Evolutionary conservation across 1,284 basidiomycete species (phyloP), one percentile per base, ranked within the genome.

Genomic region (Uromyces viciae-fabae): DNA sequence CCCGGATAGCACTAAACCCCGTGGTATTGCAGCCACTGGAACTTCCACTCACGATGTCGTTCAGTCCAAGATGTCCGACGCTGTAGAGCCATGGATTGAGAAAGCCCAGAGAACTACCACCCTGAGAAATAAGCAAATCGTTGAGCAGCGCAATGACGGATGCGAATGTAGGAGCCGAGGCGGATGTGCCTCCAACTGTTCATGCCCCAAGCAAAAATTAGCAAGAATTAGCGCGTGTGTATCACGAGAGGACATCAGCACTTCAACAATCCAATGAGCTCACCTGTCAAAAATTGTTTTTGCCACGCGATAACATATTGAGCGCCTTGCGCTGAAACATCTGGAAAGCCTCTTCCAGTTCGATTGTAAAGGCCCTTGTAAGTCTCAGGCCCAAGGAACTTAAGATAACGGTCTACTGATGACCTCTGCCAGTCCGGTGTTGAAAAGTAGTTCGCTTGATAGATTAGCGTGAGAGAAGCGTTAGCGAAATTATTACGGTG

Each of bases 131-230:
- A 22, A 88, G 87, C 17, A 87, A 87, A 82, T 90, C 89, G 84
- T 91, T 91, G 40, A 91, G 84, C 83, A 90, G 85, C 0, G 89
- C 87, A 66, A 91, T 85, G 76, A 90, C 86, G 9, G 87, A 85
- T 14, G 88, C 88, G 82, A 90, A 86, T 3, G 89, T 88, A 0
- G 90, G 90, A 14, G 88, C 84, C 3, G 89, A 87, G 1, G 89
- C 89, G 28, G 89, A 89, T 14, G 90, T 90, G n/a, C 90, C 90
- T 54, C 86, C 88, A 62, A 88, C 86, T 84, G 3, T 11, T 2
- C 1, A 58, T 25, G 64, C 84, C 19, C 52, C 0, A 19, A 52
- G 22, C 11, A 49, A 11, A 49, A 49, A 49, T 11, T 49, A 11
- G 11, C 11, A 11, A 11, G 46, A 49, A 22, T 46, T 17, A 31